A percentile compares a stretch with the other conserved stretches of the same genome.
Evolutionary conservation across 2,329 filamentous ascomycete genomes (phyloP).

Genomic region (Fusarium verticillioides): DNA sequence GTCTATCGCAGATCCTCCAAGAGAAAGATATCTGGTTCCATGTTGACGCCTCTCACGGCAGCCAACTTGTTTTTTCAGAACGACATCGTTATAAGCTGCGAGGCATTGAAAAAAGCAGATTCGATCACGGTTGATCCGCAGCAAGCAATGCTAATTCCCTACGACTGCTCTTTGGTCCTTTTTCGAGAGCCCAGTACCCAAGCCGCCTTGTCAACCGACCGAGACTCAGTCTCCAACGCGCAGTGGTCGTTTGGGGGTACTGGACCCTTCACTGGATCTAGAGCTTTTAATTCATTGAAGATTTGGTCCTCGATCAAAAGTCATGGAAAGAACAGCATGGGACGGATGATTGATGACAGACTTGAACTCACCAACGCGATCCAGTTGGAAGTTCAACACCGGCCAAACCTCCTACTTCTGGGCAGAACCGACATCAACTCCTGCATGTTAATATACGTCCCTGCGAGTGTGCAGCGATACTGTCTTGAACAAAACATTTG

Average conservation of each 20-base stretch:
- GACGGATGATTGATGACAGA: neutral
- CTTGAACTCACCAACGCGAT: neutral
- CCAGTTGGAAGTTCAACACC: neutral
- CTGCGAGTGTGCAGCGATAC: neutral
- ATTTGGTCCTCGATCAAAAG: neutral
- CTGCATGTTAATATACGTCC: neutral
- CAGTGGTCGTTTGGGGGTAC: neutral
- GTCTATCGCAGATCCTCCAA: neutral
- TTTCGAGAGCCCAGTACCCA: neutral
- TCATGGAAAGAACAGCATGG: neutral
- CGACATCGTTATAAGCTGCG: neutral
- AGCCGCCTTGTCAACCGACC: fast-evolving
- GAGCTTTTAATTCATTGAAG: neutral
- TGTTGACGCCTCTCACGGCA: neutral
- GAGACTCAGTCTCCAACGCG: neutral
- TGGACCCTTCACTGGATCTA: neutral
- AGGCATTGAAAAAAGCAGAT: neutral
- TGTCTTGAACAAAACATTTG: neutral
- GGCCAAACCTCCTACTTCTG: neutral
- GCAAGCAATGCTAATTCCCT: neutral
- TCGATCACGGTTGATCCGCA: neutral
- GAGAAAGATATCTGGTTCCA: neutral
- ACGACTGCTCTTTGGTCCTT: neutral
- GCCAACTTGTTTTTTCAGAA: neutral
- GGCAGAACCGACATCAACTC: neutral